A percentile compares a stretch with the other conserved stretches of the same genome.
These are phyloP conservation scores for Phaeodactylum tricornutum DNA, from an alignment of 108 stramenopile genomes.

Conservation along the genomic window DNA sequence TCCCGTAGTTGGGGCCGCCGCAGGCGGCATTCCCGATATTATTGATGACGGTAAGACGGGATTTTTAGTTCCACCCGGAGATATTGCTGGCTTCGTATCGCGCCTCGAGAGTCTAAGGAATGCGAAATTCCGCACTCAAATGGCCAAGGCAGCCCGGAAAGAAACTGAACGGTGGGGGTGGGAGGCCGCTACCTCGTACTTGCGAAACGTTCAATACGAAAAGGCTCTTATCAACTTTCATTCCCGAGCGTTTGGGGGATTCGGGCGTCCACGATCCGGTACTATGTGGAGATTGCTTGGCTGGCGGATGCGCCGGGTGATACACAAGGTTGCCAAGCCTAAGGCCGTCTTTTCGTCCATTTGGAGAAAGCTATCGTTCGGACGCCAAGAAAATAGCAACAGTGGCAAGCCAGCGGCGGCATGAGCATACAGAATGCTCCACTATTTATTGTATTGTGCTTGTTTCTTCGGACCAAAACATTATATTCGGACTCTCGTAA, in stretches of 20 bases:
- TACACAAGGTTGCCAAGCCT: constrained; percentile 2
- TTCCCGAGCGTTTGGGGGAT: constrained; percentile 71
- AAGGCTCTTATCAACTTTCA: constrained; percentile 77
- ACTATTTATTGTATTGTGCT: too few species aligned
- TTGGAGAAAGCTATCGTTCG: not conserved
- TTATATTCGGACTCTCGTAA: too few species aligned
- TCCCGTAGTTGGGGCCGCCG: constrained; percentile 70
- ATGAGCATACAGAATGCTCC: too few species aligned
- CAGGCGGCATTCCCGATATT: constrained; percentile 71
- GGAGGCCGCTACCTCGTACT: constrained; percentile 81
- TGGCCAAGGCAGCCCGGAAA: constrained; percentile 61
- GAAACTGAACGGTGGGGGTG: constrained; percentile 84
- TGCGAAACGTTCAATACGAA: constrained; percentile 82
- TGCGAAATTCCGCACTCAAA: constrained; percentile 29
- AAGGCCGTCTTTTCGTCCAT: constrained; percentile 4
- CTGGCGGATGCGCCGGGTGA: constrained; percentile 19
- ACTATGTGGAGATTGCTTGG: constrained; percentile 43
- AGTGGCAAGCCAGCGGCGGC: too few species aligned
- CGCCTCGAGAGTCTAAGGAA: constrained; percentile 45
- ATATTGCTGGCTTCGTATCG: constrained; percentile 40
- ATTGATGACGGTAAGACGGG: constrained; percentile 67
- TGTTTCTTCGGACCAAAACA: too few species aligned
- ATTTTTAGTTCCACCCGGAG: constrained; percentile 52
- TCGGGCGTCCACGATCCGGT: constrained; percentile 43
- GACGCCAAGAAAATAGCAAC: too few species aligned